These are phyloP conservation scores for Globisporangium takayamanum DNA, from an alignment of 352 stramenopile genomes.

Conservation along the genomic window DNA sequence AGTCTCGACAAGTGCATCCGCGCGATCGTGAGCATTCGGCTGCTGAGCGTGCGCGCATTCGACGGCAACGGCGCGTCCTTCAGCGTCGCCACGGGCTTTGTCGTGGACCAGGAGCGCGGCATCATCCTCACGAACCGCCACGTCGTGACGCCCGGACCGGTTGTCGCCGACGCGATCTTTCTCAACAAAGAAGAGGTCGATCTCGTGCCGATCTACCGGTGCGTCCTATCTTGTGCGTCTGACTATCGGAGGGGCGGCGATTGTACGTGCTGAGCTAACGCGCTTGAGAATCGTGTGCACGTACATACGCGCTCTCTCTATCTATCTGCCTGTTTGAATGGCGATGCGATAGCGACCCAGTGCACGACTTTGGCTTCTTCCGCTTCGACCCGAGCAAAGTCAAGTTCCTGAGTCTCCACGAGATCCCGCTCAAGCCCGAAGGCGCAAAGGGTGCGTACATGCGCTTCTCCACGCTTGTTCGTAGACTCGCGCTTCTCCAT, in stretches of 20 bases:
- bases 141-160: slow-evolving; percentile 85
- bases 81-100: slow-evolving; percentile 87
- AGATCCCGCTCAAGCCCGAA: slow-evolving; percentile 85
- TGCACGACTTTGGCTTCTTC: slow-evolving; percentile 92
- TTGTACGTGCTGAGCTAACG: neutral
- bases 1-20: slow-evolving; percentile 68
- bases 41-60: slow-evolving; percentile 84
- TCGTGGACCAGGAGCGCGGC: slow-evolving; percentile 84
- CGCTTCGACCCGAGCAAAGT: slow-evolving; percentile 85
- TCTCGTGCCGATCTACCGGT: slow-evolving; percentile 85
- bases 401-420: slow-evolving; percentile 80
- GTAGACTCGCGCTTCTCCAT: too few relatives aligned
- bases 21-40: slow-evolving; percentile 82
- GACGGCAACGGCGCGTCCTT: slow-evolving; percentile 84
- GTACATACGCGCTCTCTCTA: too few relatives aligned
- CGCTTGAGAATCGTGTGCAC: too few relatives aligned
- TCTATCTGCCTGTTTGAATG: neutral
- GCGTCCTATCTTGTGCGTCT: neutral
- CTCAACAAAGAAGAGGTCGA: slow-evolving; percentile 92
- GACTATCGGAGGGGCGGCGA: too few relatives aligned
- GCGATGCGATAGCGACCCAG: slow-evolving; percentile 53
- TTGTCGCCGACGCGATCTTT: slow-evolving; percentile 89
- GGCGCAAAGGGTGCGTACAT: slow-evolving; percentile 55
- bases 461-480: neutral
- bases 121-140: slow-evolving; percentile 92